A percentile compares a stretch with the other conserved stretches of the same genome.
Evolutionary conservation across 345 rosid genomes (phyloP).

Genomic region (Murraya koenigii): DNA sequence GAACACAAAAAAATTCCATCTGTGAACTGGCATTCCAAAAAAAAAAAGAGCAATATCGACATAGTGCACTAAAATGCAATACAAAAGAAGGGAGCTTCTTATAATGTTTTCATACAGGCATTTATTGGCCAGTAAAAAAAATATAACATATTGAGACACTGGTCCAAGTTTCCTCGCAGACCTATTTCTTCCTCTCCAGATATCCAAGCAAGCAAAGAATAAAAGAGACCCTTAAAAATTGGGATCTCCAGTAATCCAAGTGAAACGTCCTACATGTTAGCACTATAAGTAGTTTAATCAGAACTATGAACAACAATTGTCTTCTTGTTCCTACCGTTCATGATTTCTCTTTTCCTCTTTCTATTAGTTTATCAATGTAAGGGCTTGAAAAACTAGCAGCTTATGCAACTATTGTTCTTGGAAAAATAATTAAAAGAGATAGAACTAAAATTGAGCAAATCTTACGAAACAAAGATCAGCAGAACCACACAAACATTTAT

Average conservation of each 20-base stretch:
- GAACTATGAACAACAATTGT: background rate
- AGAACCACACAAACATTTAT: background rate
- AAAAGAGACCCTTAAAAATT: too few relatives aligned
- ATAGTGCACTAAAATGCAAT: background rate
- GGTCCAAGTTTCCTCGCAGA: too few relatives aligned
- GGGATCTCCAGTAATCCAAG: background rate
- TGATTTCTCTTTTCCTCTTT: background rate
- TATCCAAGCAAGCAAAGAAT: too few relatives aligned
- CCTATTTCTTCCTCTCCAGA: too few relatives aligned
- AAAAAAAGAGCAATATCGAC: background rate
- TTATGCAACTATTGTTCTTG: background rate
- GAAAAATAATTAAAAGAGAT: too few relatives aligned
- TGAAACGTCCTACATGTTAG: background rate
- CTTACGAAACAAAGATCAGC: too few relatives aligned
- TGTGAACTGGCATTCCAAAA: background rate
- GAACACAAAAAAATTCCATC: background rate
- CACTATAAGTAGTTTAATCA: background rate
- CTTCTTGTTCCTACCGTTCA: background rate
- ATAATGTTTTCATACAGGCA: too few relatives aligned
- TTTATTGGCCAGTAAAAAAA: too few relatives aligned
- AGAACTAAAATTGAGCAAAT: background rate
- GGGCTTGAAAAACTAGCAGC: background rate
- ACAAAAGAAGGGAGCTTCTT: background rate
- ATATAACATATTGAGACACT: too few relatives aligned
- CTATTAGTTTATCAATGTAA: background rate